These are phyloP conservation scores for Shiraia sp. DNA, from an alignment of 2,329 filamentous ascomycete species.

Conservation along the genomic window DNA sequence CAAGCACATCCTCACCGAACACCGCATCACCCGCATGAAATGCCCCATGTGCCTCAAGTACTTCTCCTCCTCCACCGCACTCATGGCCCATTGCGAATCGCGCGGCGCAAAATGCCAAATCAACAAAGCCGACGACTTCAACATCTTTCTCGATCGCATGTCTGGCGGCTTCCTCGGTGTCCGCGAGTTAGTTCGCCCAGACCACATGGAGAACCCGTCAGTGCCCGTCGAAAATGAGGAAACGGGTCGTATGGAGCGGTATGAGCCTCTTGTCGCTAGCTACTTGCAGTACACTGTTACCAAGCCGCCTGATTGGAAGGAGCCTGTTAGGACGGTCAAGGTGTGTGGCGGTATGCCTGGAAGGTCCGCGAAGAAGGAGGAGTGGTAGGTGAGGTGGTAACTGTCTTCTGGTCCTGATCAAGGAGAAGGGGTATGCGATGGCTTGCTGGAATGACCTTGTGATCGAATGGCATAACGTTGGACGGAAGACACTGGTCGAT, in stretches of 20 bases:
- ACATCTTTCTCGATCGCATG: slow-evolving; percentile 43
- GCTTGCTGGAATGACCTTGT: too few species aligned
- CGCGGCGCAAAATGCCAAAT: slow-evolving; percentile 37
- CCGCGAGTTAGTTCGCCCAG: slow-evolving; percentile 33
- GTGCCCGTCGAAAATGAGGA: slow-evolving; percentile 22
- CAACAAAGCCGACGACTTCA: slow-evolving; percentile 41
- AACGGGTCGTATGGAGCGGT: slow-evolving; percentile 26
- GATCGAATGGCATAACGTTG: too few species aligned
- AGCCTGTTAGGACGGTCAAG: slow-evolving; percentile 15
- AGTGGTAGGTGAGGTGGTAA: slow-evolving; percentile 5
- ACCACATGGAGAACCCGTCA: slow-evolving; percentile 30
- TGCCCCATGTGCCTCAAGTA: slow-evolving; percentile 48
- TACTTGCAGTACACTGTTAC: slow-evolving; percentile 39
- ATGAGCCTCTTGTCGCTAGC: slow-evolving; percentile 27
- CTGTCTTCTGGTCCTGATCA: too few species aligned
- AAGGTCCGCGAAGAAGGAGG: background rate
- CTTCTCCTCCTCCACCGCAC: slow-evolving; percentile 43
- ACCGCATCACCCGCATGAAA: slow-evolving; percentile 40
- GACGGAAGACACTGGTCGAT: too few species aligned
- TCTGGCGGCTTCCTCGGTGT: slow-evolving; percentile 49
- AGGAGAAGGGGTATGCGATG: too few species aligned
- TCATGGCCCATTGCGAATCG: slow-evolving; percentile 49
- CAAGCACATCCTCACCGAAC: slow-evolving; percentile 41
- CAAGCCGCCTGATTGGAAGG: slow-evolving; percentile 38
- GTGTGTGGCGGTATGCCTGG: slow-evolving; percentile 16